Evolutionary conservation across 768 basidiomycete species (phyloP), one percentile per base, ranked within the genome.

Genomic region (Termitomyces sp.): DNA sequence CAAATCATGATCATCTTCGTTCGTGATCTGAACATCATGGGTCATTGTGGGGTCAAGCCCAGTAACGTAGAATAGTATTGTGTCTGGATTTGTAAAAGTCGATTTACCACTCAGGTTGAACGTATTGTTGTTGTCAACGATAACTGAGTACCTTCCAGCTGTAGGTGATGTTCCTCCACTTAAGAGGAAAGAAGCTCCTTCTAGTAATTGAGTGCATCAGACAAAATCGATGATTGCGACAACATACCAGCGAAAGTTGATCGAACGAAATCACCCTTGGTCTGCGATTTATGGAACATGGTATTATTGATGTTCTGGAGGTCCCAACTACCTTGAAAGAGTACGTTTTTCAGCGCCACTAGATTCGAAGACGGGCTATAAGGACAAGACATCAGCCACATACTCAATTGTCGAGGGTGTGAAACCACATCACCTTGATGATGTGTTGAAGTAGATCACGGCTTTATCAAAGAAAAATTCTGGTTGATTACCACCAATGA

Each of bases 101-200:
- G 86, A 81, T 55, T 70, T 69, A 3, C 79, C 81, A 32, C 79
- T 80, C 52, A 83, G 71, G 2, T 62, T 70, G 33, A 79, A 75
- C 36, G 76, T 79, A 22, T 71, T 68, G 55, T 71, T 68, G 56
- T 82, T 63, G 56, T 75, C 71, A 18, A 79, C 62, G 18, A 60
- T 74, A 54, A 88, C 81, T 36, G 82, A 76, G 65, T 83, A 92
- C 43, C 72, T 74, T 54, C 87, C 87, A 2, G 81, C 77, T 28
- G 70, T 67, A 3, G 80, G 80, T 35, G 83, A 86, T 18, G 82
- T 84, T 41, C 77, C 75, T 9, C 90, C 90, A 47, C 70, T 76
- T 24, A 92, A 66, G 1, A 79, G 70, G 50, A 92, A 74, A 13
- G 88, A 77, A 10, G 82, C 79, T 32, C 89, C 90, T 90, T 57